Base-by-base conservation (phyloP, 2,329 filamentous ascomycete genomes). In the Xylaria sp. region DNA sequence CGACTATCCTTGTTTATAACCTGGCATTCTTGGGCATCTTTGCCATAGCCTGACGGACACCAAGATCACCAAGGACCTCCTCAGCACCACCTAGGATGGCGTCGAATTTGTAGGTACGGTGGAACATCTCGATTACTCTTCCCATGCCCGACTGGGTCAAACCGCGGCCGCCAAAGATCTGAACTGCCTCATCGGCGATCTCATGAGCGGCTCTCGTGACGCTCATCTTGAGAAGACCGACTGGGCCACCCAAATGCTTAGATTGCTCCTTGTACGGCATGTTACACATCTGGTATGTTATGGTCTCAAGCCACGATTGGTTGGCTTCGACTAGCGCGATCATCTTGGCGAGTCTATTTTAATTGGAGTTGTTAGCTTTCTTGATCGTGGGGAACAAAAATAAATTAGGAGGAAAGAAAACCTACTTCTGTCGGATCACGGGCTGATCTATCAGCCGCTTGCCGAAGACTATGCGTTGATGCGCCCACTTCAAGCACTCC, bases 241-340 rank as follows among this genome's bases (percentile, higher is more conserved):
- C 94, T 31, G 93, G 92, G 0, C 93, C 93, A 60, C 90, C 91
- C 1, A 96, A 86, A 73, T 91, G 85, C 75, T 88, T 88, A 27
- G 90, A 84, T 78, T 96, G 93, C 77, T 95, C 81, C 61, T 86
- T 84, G 79, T 96, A 96, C 38, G 87, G 86, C 91, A 96, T 93
- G 78, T 93, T 85, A 82, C 87, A 91, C 93, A 96, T 96, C 77
- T 96, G 93, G 82, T 93, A 93, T 22, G 92, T 93, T 75, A 96
- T 89, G 47, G 87, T 88, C 79, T 96, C 93, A 55, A 96, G 86
- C 92, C 92, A 96, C 22, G 92, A 87, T 79, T 96, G 93, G 80
- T 92, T 90, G n/a, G 91, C 85, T 79, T 97, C 93, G 71, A 89
- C 87, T 56, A 92, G 88, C 4, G 91, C 88, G 71, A 96, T 96